Evolutionary conservation across 2,329 filamentous ascomycete genomes (phyloP), one percentile per base, ranked within the genome.

Genomic region (Xylaria sp.): DNA sequence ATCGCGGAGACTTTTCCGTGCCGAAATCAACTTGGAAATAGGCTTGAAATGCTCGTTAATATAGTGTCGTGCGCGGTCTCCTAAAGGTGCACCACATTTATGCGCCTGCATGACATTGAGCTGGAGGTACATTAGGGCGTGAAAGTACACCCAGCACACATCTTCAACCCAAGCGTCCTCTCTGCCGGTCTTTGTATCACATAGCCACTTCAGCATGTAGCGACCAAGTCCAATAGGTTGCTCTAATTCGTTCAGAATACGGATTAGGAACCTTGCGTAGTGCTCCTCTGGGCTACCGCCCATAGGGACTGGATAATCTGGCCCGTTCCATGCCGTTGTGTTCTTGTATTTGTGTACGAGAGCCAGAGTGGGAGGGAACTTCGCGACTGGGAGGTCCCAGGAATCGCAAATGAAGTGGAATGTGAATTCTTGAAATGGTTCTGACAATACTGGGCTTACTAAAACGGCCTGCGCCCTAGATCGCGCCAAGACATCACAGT

Each of bases 101-200:
- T 68, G 65, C 0, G 37, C n/a, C 1, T 60, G 66, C 75, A 77
- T 77, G 12, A 51, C 48, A 8, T 69, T 70, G 5, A 77, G 69
- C 23, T 78, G 74, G 2, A 76, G 54, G 25, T 72, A 77, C 71
- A 77, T 67, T 2, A 78, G 67, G 1, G 72, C 69, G 21, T 75
- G 72, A 35, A 73, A 73, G 0, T 77, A 62, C n/a, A 77, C 66
- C 73, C 73, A 77, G 18, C 44, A 66, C 0, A 66, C 71, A 21
- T 75, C 51, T 8, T 54, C 16, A 6, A 32, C 27, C 51, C 51
- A 54, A 5, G 6, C 65, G 3, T 74, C 72, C 1, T 65, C 35
- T 3, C 55, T 54, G 0, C 3, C 21, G 0, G 32, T 23, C 12
- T n/a, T 1, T 42, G 69, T 69, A 0, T 71, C 65, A 6, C 60